These are phyloP conservation scores for Capronia americana DNA, from an alignment of 2,329 filamentous ascomycete genomes.

Conservation along the genomic window DNA sequence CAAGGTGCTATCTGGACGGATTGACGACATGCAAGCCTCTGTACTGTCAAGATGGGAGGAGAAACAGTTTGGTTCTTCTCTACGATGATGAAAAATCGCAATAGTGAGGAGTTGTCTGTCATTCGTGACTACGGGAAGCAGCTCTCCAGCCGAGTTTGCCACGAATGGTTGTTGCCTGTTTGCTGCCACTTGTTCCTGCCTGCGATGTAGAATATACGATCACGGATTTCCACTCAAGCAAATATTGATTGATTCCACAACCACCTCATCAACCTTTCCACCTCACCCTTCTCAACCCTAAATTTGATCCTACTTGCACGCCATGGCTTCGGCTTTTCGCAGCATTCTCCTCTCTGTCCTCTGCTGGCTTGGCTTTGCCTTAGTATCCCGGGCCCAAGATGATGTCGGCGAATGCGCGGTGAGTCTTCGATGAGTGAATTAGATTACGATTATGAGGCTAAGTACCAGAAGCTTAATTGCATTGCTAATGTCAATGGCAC, in stretches of 20 bases:
- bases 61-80: neutral
- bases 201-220: neutral
- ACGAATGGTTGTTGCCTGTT: constrained; percentile 12
- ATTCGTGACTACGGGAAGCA: neutral
- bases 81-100: neutral
- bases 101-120: neutral
- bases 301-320: neutral
- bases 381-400: constrained; percentile 22
- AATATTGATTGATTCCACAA: neutral
- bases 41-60: neutral
- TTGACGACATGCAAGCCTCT: neutral
- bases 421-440: constrained; percentile 6
- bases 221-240: neutral
- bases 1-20: neutral
- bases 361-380: constrained; percentile 4
- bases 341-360: neutral
- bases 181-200: neutral
- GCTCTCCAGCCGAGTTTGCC: neutral
- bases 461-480: constrained; percentile 30
- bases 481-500: constrained; percentile 38
- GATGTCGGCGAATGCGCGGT: constrained; percentile 37
- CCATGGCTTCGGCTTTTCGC: constrained; percentile 1
- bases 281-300: neutral
- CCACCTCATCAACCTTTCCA: neutral
- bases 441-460: neutral